Evolutionary conservation across 768 basidiomycete genomes (phyloP).

Genomic region (Termitomyces sp.): DNA sequence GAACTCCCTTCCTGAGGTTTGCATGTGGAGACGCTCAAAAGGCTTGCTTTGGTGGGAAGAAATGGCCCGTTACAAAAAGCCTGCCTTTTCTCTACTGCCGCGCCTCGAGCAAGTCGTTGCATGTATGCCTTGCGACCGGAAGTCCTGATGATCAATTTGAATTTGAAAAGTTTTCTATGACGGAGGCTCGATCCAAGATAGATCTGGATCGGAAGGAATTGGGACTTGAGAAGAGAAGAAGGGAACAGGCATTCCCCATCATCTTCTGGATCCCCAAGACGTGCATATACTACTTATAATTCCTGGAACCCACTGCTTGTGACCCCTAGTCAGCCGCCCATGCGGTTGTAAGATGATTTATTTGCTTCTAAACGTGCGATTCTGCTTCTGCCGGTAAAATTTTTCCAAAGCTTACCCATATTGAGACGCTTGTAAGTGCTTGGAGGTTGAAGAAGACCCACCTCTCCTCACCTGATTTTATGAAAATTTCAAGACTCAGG

Average conservation of each 20-base stretch:
- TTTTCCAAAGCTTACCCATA: not conserved
- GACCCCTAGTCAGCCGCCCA: not conserved
- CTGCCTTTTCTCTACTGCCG: too few species aligned
- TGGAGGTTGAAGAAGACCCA: not conserved
- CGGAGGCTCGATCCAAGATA: not conserved
- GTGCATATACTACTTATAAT: too few species aligned
- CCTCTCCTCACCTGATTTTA: not conserved
- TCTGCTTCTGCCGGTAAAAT: not conserved
- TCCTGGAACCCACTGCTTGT: not conserved
- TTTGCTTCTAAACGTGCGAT: not conserved
- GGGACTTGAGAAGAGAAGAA: not conserved
- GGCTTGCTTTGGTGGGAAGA: too few species aligned
- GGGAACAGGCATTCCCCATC: not conserved
- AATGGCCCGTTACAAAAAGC: too few species aligned
- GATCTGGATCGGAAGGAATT: not conserved
- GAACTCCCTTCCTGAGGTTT: too few species aligned
- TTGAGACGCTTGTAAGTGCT: too few species aligned
- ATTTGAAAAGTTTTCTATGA: not conserved
- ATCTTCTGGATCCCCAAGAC: not conserved
- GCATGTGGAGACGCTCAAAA: too few species aligned
- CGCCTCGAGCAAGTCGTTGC: not conserved
- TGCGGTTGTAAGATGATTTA: not conserved
- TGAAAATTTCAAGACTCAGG: not conserved
- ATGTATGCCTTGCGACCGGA: not conserved
- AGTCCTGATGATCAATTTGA: not conserved